Percentiles rank a stretch among this genome's conserved stretches.
These are phyloP conservation scores for Gossypium herbaceum DNA, from an alignment of 345 rosid species.

Conservation along the genomic window DNA sequence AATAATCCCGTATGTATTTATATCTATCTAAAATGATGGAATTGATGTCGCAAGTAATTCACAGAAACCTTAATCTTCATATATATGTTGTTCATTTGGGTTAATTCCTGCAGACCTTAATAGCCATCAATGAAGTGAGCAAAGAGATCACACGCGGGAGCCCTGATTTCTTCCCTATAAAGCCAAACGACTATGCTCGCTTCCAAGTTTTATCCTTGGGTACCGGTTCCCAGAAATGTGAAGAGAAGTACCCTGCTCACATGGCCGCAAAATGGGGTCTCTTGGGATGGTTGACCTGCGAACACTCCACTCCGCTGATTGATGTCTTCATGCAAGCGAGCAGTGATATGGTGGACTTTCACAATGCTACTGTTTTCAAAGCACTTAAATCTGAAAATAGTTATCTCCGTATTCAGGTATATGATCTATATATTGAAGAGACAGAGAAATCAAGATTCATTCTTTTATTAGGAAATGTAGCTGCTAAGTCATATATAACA, in stretches of 20 bases:
- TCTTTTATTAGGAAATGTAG: not conserved
- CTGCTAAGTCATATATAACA: too few species aligned
- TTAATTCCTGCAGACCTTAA: constrained; percentile 1
- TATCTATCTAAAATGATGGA: not conserved
- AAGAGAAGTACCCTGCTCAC: constrained; percentile 38
- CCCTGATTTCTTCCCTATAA: constrained; percentile 31
- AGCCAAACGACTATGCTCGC: constrained; percentile 43
- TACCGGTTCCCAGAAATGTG: constrained; percentile 37
- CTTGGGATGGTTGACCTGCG: constrained; percentile 53
- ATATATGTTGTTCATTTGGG: too few species aligned
- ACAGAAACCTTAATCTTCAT: too few species aligned
- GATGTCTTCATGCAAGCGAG: constrained; percentile 60
- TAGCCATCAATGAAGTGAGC: constrained; percentile 41
- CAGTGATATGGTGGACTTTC: constrained; percentile 57
- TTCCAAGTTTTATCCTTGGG: constrained; percentile 55
- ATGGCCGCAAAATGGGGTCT: constrained; percentile 61
- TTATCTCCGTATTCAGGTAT: constrained; percentile 10
- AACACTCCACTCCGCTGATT: constrained; percentile 45
- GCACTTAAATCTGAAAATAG: constrained; percentile 36
- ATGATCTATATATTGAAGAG: not conserved
- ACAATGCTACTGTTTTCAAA: constrained; percentile 39
- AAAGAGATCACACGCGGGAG: constrained; percentile 23
- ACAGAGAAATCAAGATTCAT: not conserved
- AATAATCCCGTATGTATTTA: constrained; percentile 42
- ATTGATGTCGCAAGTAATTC: too few species aligned